phyloP scores from a whole-genome alignment of 2,329 filamentous ascomycete species.

The Incumbomyces delicatus region DNA sequence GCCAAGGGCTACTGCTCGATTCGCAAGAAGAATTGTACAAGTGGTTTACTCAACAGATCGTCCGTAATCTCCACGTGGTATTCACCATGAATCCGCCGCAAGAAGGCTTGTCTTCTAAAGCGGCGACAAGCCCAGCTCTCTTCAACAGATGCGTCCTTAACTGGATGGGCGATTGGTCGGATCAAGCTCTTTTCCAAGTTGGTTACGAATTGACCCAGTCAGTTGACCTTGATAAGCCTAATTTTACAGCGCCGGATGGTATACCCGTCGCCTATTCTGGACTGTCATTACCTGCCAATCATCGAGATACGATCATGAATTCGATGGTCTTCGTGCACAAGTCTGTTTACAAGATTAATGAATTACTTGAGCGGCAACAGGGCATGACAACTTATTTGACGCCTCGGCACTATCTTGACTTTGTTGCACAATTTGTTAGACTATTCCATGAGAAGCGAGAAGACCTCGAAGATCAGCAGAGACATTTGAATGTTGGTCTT shows the following conservation, averaged over 20 bases:
- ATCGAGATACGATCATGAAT: conserved; percentile 88
- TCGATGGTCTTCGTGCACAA: conserved; percentile 99
- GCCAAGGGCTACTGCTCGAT: conserved; percentile 87
- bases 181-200: conserved; percentile 97
- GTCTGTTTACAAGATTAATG: conserved; percentile 82
- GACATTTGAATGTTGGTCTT: conserved; percentile 93
- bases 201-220: conserved; percentile 90
- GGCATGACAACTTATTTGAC: conserved; percentile 88
- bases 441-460: conserved; percentile 97
- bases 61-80: conserved; percentile 97
- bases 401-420: conserved; percentile 93
- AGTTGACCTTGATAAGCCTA: conserved; percentile 84
- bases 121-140: conserved; percentile 89
- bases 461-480: conserved; percentile 95
- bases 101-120: conserved; percentile 87
- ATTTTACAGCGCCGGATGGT: conserved; percentile 76
- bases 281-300: conserved; percentile 71
- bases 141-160: conserved; percentile 99
- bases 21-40: conserved; percentile 99
- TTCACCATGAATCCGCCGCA: conserved; percentile 99
- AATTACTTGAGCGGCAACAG: conserved; percentile 80
- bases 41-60: conserved; percentile 99
- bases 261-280: conserved; percentile 88
- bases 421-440: conserved; percentile 94
- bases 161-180: conserved; percentile 99